phyloP scores from a whole-genome alignment of 768 basidiomycete genomes.

The Rhizopogon roseolus region DNA sequence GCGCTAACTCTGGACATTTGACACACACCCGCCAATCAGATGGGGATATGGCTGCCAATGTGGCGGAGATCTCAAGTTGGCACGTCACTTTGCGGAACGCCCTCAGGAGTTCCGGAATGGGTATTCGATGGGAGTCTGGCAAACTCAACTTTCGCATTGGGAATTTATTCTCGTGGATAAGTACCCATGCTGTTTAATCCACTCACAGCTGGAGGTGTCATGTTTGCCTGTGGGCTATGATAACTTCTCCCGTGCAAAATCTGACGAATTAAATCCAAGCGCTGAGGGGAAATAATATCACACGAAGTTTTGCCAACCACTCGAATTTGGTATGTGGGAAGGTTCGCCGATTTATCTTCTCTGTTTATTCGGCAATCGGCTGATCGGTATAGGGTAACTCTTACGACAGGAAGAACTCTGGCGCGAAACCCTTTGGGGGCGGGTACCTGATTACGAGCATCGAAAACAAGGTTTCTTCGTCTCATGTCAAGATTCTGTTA shows the following conservation, averaged over 20 bases:
- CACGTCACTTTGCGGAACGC: background rate
- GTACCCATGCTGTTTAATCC: background rate
- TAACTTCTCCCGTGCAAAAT: background rate
- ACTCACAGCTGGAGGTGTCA: background rate
- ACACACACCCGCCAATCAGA: background rate
- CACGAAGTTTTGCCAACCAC: constrained; percentile 11
- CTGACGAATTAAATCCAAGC: background rate
- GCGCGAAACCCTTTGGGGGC: constrained; percentile 8
- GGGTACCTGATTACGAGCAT: constrained; percentile 20
- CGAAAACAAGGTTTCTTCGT: constrained; percentile 23
- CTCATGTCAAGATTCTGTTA: constrained; percentile 26
- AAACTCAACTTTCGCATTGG: background rate
- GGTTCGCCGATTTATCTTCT: constrained; percentile 9
- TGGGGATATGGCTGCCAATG: no score
- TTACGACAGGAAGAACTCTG: constrained; percentile 14
- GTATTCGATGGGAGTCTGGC: background rate
- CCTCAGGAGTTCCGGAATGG: background rate
- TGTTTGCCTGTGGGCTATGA: background rate
- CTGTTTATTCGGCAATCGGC: constrained; percentile 9
- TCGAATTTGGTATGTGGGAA: constrained; percentile 16
- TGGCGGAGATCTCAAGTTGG: background rate
- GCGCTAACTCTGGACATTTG: background rate
- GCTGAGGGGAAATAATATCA: constrained; percentile 6
- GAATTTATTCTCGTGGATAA: background rate
- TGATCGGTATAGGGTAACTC: constrained; percentile 8